Base-by-base conservation (phyloP, 148 eudicot species). In the Talinum fruticosum region DNA sequence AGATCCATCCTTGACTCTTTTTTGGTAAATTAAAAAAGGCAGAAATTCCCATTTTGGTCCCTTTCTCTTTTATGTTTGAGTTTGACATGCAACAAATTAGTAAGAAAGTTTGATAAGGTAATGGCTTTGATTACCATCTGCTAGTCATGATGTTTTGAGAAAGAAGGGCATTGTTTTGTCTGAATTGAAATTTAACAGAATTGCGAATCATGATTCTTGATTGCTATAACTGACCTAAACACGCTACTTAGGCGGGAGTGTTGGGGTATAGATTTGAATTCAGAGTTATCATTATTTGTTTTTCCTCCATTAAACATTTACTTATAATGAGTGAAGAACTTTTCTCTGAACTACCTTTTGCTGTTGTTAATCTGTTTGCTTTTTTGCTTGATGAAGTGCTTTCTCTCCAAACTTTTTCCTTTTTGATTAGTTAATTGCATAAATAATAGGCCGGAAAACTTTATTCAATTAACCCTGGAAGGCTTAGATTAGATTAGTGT, bases 371-470 rank as follows among this genome's bases (percentile, higher is more conserved):
- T 10, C 47, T 41, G 47, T 41, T 24, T 38, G n/a, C 62, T 53
- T 69, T 53, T 26, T 37, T n/a, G 29, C 30, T n/a, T 59, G 29
- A 59, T 24, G 65, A 59, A 59, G 29, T 59, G 30, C 44, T 30
- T 79, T 69, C 54, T 78, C 64, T 67, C 37, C 66, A 38, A n/a
- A 19, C 21, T 41, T 37, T 49, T 28, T 45, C 3, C 65, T 57
- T 69, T 45, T 19, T 59, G 18, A 62, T 62, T 62, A 62, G 45
- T 19, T 45, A 30, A 44, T 8, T 33, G 59, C 7, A 5, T 51
- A 71, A 51, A 57, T 19, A 21, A 77, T 37, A 24, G 24, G 49
- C 29, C n/a, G 64, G n/a, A 35, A 4, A 57, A 44, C 32, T 66
- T 21, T 66, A 10, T 1, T 30, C 41, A 21, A 62, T 59, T 14